Base-by-base conservation (phyloP, 140 eudicot genomes). In the Stevia rebaudiana region DNA sequence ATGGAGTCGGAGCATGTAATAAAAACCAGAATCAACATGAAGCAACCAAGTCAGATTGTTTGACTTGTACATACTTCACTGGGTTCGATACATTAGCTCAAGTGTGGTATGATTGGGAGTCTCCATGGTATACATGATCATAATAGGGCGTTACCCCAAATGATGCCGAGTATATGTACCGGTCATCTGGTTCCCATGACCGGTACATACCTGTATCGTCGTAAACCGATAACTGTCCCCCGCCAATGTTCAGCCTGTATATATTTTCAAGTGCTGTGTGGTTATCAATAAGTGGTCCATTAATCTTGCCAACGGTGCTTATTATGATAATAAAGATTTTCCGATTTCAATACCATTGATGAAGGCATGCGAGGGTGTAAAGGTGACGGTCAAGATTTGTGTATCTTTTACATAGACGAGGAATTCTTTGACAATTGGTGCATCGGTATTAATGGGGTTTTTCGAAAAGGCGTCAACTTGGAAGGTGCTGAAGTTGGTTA, bases 281-380 rank as follows among this genome's bases (percentile, higher is more conserved):
- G 49, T 65, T 52, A 15, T 66, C 75, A 21, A 83, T 74, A 6
- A 21, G 2, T 3, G 21, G 58, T 6, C 18, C 4, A 61, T 65
- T 71, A 11, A n/a, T n/a, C n/a, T n/a, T n/a, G 0, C 0, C 18
- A 0, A 1, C 1, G 5, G n/a, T n/a, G n/a, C n/a, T n/a, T 28
- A 37, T 36, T 33, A 22, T 60, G 10, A 39, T 18, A 17, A 12
- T 74, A 46, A 11, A 77, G 66, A 18, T 73, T n/a, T 28, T 79
- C 76, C 63, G 19, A 85, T 50, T 54, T 85, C 89, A 15, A 85
- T 79, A 3, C 89, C 94, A 56, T 85, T 85, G 23, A 82, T 55
- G 54, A 85, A 85, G 11, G 82, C 88, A n/a, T 63, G 50, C 0
- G 65, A 39, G 43, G 88, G 86, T 1, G 76, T 74, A 63, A 86